Conservation (phyloP, 1,284 basidiomycete species). For the Ganoderma lingzhi region DNA sequence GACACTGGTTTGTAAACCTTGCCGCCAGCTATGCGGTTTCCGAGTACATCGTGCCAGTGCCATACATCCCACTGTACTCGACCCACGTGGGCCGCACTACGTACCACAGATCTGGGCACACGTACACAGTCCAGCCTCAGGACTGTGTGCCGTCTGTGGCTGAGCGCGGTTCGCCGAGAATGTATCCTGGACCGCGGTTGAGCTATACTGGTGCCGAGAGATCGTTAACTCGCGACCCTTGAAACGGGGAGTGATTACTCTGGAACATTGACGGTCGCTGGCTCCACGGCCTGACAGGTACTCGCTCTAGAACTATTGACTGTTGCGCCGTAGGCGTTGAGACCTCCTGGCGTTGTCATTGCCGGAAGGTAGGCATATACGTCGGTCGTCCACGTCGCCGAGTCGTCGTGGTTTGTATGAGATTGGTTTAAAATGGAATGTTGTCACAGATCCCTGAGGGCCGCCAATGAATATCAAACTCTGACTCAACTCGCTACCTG, state of each 20-base stretch:
- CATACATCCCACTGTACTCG: neutral
- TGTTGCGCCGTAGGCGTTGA: neutral
- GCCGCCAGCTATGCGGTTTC: neutral
- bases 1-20: neutral
- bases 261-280: neutral
- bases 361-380: neutral
- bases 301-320: neutral
- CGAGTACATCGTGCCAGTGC: neutral
- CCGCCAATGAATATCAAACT: neutral
- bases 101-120: no score
- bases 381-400: neutral
- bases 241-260: neutral
- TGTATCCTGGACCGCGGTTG: neutral
- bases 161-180: neutral
- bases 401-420: neutral
- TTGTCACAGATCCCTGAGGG: neutral
- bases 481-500: neutral
- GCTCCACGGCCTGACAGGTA: neutral
- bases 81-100: neutral
- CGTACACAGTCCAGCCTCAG: neutral
- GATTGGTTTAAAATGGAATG: neutral
- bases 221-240: neutral
- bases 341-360: neutral
- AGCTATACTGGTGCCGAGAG: neutral
- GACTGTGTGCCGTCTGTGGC: neutral